Evolutionary conservation across 805 yeast genomes (phyloP).

Genomic region (Cyberlindnera mrakii): DNA sequence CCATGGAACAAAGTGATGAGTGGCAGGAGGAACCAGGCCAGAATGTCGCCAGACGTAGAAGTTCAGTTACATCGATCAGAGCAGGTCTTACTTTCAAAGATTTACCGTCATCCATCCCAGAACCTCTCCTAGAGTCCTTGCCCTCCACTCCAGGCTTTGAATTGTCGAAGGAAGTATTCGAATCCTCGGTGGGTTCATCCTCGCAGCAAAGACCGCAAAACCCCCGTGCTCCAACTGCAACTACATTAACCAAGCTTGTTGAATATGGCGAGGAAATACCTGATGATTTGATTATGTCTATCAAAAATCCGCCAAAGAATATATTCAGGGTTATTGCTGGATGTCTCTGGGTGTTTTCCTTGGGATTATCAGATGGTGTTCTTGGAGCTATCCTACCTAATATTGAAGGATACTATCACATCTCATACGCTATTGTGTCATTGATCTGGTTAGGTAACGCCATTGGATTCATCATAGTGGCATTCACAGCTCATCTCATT

Average conservation of each 20-base stretch:
- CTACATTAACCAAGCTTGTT: constrained; percentile 8
- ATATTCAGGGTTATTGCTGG: constrained; percentile 35
- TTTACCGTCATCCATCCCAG: constrained; percentile 21
- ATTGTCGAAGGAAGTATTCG: constrained; percentile 14
- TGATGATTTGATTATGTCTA: constrained; percentile 16
- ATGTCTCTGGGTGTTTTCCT: constrained; percentile 33
- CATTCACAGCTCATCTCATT: constrained; percentile 40
- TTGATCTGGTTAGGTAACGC: constrained; percentile 54
- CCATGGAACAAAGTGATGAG: neutral
- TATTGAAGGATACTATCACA: constrained; percentile 42
- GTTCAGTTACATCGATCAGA: constrained; percentile 3
- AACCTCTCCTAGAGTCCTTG: constrained; percentile 34
- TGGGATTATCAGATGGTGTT: constrained; percentile 50
- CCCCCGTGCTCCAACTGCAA: constrained; percentile 6
- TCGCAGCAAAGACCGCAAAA: constrained; percentile 7
- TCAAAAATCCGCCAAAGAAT: constrained; percentile 43
- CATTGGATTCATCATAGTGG: constrained; percentile 46
- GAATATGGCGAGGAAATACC: constrained; percentile 6
- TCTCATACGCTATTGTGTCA: constrained; percentile 49
- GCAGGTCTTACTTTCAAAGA: constrained; percentile 11
- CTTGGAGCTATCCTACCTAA: constrained; percentile 56
- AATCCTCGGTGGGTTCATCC: constrained; percentile 1
- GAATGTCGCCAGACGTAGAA: constrained; percentile 8
- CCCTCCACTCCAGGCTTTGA: constrained; percentile 38
- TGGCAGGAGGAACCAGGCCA: neutral